Evolutionary conservation across 768 basidiomycete genomes (phyloP), one percentile per base, ranked within the genome.

Genomic region (Leccinum rimulosum): DNA sequence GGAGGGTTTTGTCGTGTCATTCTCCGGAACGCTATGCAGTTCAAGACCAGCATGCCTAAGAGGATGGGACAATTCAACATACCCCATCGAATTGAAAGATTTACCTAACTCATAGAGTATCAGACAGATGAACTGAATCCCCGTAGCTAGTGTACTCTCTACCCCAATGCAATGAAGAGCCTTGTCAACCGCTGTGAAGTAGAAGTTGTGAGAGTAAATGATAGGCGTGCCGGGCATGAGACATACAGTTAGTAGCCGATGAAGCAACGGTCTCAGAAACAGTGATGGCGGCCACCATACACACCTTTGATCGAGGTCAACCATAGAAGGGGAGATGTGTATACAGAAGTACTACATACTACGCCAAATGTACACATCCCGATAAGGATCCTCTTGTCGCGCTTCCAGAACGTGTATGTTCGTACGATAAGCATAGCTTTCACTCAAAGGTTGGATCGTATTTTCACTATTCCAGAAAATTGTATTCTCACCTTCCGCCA

Each of bases 371-470:
- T 43, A 19, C 61, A 61, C 52, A 58, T 64, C 43, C 66, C 60
- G 6, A 62, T 38, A 4, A 67, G 66, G 14, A 67, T 52, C 55
- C 25, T 67, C 66, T 31, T 67, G 19, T 61, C 19, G 12, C 49
- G 36, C 6, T 59, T 57, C 66, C 66, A 67, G 54, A 67, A 60
- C 1, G 49, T 60, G 10, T 64, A 67, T 38, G 66, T 67, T 30
- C 66, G 63, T 22, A 67, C 58, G 10, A 64, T 52, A 40, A 67
- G 60, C 57, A 66, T 66, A 1, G 19, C 65, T 66, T 27, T 40
- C 6, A 12, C 11, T 17, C 19, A 15, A 22, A 12, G n/a, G 22
- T 25, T 56, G 12, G 19, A 50, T 33, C 38, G 43, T 22, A 19
- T n/a, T 47, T 50, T 19, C 9, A 22, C 22, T 22, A 22, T 22